Base-by-base conservation (phyloP, 2,329 filamentous ascomycete genomes). In the Ilyonectria mors-panacis region DNA sequence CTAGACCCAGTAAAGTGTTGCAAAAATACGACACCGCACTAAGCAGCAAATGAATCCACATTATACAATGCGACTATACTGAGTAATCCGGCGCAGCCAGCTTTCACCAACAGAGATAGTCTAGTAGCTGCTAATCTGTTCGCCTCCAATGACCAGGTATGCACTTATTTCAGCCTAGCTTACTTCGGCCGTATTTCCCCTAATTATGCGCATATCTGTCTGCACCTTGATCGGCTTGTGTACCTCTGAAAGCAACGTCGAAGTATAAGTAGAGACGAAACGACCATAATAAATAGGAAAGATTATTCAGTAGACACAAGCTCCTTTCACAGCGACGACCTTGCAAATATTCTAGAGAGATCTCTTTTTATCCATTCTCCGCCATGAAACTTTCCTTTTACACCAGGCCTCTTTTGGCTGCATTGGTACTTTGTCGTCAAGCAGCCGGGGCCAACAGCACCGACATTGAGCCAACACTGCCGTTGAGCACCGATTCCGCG, bases 381-480 rank as follows among this genome's bases (percentile, higher is more conserved):
- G 13, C 56, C 30, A 59, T 59, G 56, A 59, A 59, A 48, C 19
- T 59, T 12, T 48, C 42, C 19, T 48, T 33, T 47, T 61, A 33
- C 48, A 54, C 35, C 21, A 17, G 47, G 10, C 30, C 48, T 30
- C 47, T 61, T 45, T 33, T 61, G 47, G 35, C 58, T 33, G 58
- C 37, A 1, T n/a, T 61, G 58, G 8, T 45, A 13, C 45, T 23
- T 44, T 54, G 9, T 33, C 5, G 21, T 26, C 6, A 8, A 53
- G 48, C 58, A 21, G 7, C 47, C 17, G 58, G 2, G 35, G 47
- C 58, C 2, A 30, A 61, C 17, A 51, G 42, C n/a, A 50, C 48
- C 23, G n/a, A 21, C 17, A 50, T 59, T 7, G 8, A 47, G 8
- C 50, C 62, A 17, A 65, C 33, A 17, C 55, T 65, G 10, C 39